These are phyloP conservation scores for Lonicera japonica DNA, from an alignment of 129 eudicot genomes.

Conservation along the genomic window DNA sequence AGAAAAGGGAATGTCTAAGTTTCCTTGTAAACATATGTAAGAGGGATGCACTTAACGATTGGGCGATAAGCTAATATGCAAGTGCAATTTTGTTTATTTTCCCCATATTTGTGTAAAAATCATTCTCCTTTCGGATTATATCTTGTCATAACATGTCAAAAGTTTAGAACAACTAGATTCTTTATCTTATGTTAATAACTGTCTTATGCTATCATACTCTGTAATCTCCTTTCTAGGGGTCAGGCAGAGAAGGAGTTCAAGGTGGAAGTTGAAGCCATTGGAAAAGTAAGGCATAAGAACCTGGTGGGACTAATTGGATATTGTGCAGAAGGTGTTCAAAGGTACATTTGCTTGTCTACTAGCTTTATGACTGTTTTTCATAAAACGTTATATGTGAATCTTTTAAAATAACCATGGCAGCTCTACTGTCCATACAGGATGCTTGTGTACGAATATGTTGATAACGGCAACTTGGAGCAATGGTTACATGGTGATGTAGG, in stretches of 20 bases:
- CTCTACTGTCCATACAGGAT: constrained; percentile 33
- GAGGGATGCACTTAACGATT: too few relatives aligned
- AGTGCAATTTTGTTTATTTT: neutral
- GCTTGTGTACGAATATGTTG: constrained; percentile 92
- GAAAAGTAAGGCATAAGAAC: constrained; percentile 97
- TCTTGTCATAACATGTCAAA: neutral
- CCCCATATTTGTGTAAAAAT: neutral
- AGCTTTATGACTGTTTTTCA: neutral
- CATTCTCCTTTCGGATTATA: constrained; percentile 4
- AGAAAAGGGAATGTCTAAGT: too few relatives aligned
- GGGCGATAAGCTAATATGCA: too few relatives aligned
- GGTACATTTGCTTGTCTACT: constrained; percentile 33
- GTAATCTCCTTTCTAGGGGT: constrained; percentile 47
- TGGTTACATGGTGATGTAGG: constrained; percentile 96
- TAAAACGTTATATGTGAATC: neutral
- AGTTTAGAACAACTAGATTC: neutral
- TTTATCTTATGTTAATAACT: neutral
- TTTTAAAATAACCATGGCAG: neutral
- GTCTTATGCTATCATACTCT: neutral
- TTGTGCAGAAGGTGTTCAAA: constrained; percentile 79
- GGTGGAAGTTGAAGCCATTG: constrained; percentile 99
- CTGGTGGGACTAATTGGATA: constrained; percentile 87
- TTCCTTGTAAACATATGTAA: too few relatives aligned
- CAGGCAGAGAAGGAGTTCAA: constrained; percentile 95
- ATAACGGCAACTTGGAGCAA: constrained; percentile 94